These are phyloP conservation scores for Juglanconis sp. DNA, from an alignment of 2,329 filamentous ascomycete genomes.

Conservation along the genomic window DNA sequence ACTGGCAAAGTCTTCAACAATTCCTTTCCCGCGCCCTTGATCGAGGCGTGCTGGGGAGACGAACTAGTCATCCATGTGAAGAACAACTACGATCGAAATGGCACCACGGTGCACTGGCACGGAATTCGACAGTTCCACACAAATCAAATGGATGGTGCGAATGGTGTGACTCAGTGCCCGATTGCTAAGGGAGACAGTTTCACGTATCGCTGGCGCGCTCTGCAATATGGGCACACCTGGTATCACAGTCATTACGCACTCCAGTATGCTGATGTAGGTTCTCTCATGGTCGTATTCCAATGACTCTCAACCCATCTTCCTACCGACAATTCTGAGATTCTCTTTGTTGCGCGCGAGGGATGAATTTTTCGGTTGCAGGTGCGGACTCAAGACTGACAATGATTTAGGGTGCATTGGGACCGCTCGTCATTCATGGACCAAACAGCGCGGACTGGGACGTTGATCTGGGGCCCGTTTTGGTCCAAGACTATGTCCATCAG, in stretches of 20 bases:
- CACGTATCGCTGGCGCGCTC: conserved; percentile 29
- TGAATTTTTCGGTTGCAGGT: too few species aligned
- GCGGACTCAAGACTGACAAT: neutral
- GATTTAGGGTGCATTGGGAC: conserved; percentile 27
- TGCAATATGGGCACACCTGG: conserved; percentile 32
- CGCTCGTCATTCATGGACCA: conserved; percentile 46
- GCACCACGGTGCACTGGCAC: conserved; percentile 33
- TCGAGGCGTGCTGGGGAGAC: conserved; percentile 27
- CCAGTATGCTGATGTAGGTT: conserved; percentile 20
- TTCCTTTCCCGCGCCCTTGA: conserved; percentile 22
- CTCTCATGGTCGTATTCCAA: neutral
- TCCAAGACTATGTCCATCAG: conserved; percentile 45
- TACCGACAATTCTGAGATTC: too few species aligned
- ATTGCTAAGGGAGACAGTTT: conserved; percentile 41
- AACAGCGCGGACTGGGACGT: conserved; percentile 43
- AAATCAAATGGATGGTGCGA: conserved; percentile 29
- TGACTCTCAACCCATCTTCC: neutral
- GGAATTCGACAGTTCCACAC: conserved; percentile 28
- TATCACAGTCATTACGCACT: conserved; percentile 32
- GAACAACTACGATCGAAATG: conserved; percentile 22
- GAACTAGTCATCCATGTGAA: conserved; percentile 23
- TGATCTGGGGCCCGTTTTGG: conserved; percentile 43
- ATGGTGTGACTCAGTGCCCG: conserved; percentile 45
- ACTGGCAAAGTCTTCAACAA: conserved; percentile 20
- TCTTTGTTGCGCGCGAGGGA: too few species aligned